Percentiles rank a stretch among this genome's conserved stretches.
These are phyloP conservation scores for Suillus variegatus DNA, from an alignment of 768 basidiomycete species.

Conservation along the genomic window DNA sequence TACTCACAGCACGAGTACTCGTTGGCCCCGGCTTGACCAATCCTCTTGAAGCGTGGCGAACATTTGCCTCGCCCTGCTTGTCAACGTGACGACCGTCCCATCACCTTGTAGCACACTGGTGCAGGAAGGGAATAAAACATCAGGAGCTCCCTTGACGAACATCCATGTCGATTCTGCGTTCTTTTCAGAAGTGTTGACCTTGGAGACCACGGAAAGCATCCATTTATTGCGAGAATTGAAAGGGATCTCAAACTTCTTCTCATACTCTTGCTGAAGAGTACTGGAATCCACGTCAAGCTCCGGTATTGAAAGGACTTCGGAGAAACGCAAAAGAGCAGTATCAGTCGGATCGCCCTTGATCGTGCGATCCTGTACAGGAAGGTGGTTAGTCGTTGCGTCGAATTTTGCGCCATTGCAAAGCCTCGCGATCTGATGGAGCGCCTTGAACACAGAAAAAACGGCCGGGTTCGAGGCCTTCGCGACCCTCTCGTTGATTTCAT, in stretches of 20 bases:
- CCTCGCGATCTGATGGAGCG: constrained; percentile 37
- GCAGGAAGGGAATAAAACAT: constrained; percentile 42
- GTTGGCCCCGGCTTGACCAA: constrained; percentile 45
- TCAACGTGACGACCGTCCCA: constrained; percentile 26
- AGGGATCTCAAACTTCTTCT: constrained; percentile 26
- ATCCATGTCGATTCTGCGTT: constrained; percentile 24
- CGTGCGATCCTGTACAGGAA: constrained; percentile 18
- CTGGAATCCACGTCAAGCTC: constrained; percentile 12
- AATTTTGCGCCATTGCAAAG: constrained; percentile 56
- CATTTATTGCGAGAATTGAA: constrained; percentile 50
- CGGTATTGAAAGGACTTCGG: constrained; percentile 21
- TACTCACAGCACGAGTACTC: constrained; percentile 43
- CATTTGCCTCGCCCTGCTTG: constrained; percentile 12
- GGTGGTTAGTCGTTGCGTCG: constrained; percentile 21
- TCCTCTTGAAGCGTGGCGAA: constrained; percentile 27
- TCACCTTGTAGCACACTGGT: constrained; percentile 23
- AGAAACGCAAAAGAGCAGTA: constrained; percentile 46
- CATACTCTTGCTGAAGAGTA: background rate
- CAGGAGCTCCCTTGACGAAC: constrained; percentile 54
- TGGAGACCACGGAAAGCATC: constrained; percentile 44
- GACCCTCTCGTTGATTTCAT: constrained; percentile 15
- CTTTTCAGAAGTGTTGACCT: constrained; percentile 10
- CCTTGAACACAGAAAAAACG: constrained; percentile 19
- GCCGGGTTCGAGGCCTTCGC: constrained; percentile 12
- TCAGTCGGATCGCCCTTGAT: constrained; percentile 46